These are phyloP conservation scores for Pleurotus eryngii DNA, from an alignment of 768 basidiomycete species.

Conservation along the genomic window DNA sequence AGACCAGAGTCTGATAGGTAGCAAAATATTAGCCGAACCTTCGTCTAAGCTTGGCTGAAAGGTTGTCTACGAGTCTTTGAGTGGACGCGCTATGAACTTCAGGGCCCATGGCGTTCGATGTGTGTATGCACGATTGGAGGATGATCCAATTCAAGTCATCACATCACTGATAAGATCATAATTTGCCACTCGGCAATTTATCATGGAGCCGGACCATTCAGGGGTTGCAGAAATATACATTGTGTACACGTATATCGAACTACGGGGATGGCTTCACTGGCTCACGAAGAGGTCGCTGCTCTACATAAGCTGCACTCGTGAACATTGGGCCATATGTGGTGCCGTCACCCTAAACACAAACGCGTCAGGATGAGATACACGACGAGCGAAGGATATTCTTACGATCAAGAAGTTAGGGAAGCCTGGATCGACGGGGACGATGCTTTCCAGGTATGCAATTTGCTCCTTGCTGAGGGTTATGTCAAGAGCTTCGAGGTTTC, in stretches of 20 bases:
- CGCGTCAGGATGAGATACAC: neutral
- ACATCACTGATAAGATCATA: neutral
- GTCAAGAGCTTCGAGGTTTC: conserved; percentile 46
- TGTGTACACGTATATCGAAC: neutral
- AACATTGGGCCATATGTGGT: neutral
- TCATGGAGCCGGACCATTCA: too few relatives aligned
- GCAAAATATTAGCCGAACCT: conserved; percentile 45
- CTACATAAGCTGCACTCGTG: neutral
- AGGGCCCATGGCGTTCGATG: conserved; percentile 5
- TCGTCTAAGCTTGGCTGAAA: conserved; percentile 68
- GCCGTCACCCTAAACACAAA: neutral
- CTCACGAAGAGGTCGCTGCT: neutral
- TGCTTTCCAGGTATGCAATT: conserved; percentile 38
- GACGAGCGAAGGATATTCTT: conserved; percentile 8
- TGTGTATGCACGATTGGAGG: neutral
- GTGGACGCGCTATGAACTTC: conserved; percentile 28
- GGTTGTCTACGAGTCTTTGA: conserved; percentile 61
- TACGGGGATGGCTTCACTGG: neutral
- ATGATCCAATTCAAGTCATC: neutral
- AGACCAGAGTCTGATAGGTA: conserved; percentile 11
- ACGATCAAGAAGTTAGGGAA: conserved; percentile 35
- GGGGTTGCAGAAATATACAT: too few relatives aligned
- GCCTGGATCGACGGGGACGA: conserved; percentile 38
- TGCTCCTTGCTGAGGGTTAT: conserved; percentile 40
- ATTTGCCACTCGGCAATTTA: too few relatives aligned